A percentile compares a stretch with the other conserved stretches of the same genome.
Evolutionary conservation across 495 filamentous ascomycete species (phyloP).

Genomic region (Endocarpon pusillum): DNA sequence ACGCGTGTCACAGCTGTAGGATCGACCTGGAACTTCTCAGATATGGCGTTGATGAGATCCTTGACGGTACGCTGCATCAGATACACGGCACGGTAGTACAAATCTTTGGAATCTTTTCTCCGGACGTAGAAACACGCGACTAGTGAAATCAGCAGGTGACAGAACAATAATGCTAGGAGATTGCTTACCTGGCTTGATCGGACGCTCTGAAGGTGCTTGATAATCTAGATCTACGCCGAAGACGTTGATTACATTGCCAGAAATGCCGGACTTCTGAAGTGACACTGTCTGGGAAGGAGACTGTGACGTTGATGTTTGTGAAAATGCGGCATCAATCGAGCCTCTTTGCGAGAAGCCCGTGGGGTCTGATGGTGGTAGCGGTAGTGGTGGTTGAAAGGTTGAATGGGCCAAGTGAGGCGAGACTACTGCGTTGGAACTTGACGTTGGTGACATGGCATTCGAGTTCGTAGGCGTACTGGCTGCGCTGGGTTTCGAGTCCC

Average conservation of each 20-base stretch:
- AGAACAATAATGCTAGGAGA: constrained; percentile 1
- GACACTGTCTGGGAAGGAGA: too few relatives aligned
- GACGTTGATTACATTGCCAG: constrained; percentile 84
- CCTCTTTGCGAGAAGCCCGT: too few relatives aligned
- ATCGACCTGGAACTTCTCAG: constrained; percentile 64
- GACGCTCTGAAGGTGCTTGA: constrained; percentile 55
- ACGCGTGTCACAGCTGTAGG: constrained; percentile 47
- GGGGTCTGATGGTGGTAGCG: too few relatives aligned
- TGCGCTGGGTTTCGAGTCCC: constrained; percentile 41
- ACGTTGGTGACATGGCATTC: constrained; percentile 55
- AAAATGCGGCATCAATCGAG: too few relatives aligned
- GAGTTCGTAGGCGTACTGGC: constrained; percentile 30
- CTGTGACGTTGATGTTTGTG: too few relatives aligned
- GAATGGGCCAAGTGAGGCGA: too few relatives aligned
- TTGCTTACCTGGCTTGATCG: constrained; percentile 47
- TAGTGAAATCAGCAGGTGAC: constrained; percentile 12
- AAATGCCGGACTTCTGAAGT: too few relatives aligned
- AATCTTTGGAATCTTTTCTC: constrained; percentile 38
- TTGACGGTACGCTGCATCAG: constrained; percentile 54
- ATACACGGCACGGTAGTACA: constrained; percentile 77
- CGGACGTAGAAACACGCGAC: constrained; percentile 83
- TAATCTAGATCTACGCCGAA: constrained; percentile 77
- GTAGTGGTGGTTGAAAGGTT: too few relatives aligned
- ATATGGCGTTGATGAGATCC: constrained; percentile 53
- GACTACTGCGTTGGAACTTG: too few relatives aligned